Evolutionary conservation across 106 monocot genomes (phyloP), one percentile per base, ranked within the genome.

Genomic region (Dendrobium chrysotoxum): DNA sequence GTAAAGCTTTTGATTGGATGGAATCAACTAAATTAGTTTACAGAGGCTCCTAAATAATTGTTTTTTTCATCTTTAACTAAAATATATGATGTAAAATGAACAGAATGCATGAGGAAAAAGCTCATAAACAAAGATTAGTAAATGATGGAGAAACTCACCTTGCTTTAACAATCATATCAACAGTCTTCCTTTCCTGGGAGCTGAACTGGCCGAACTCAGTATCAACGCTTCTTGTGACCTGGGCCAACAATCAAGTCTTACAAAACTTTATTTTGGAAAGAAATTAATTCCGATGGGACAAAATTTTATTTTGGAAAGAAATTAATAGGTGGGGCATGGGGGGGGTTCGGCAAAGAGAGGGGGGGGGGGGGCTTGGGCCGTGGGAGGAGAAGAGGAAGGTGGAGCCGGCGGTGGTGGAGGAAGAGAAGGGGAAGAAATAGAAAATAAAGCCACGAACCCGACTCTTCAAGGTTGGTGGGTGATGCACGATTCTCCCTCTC

Each of bases 211-310:
- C 92, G 77, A 53, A 65, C 28, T 85, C 82, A 31, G 85, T 90
- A 82, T 97, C 88, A 46, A 94, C 94, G 81, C 94, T 97, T 79
- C 96, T 83, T 53, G 97, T 94, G 23, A 98, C 94, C 97, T 98
- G 86, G 28, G 16, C 31, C 61, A 75, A 80, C 13, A 42, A 68
- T 42, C n/a, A n/a, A n/a, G n/a, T n/a, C n/a, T n/a, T n/a, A n/a
- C n/a, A n/a, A n/a, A n/a, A n/a, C n/a, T n/a, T n/a, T n/a, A n/a
- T n/a, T n/a, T n/a, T n/a, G n/a, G n/a, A n/a, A n/a, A n/a, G n/a
- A n/a, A n/a, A n/a, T n/a, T n/a, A n/a, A n/a, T n/a, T n/a, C n/a
- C n/a, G n/a, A n/a, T n/a, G n/a, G n/a, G n/a, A n/a, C n/a, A n/a
- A n/a, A n/a, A n/a, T n/a, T n/a, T n/a, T n/a, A n/a, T n/a, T n/a